Conservation (phyloP, 495 filamentous ascomycete species). For the Bacidia gigantensis region DNA sequence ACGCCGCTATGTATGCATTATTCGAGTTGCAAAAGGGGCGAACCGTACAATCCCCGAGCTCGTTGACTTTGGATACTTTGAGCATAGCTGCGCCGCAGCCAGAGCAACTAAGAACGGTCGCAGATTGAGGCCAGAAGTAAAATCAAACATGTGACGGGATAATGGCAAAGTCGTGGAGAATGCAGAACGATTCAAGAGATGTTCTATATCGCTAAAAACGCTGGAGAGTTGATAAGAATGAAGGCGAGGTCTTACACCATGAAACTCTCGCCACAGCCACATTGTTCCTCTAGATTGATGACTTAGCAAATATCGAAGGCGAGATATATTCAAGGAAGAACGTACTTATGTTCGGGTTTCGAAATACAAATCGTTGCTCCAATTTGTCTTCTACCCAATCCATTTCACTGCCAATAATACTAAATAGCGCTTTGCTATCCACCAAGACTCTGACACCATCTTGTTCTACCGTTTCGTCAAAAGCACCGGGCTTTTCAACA, state of each 20-base stretch:
- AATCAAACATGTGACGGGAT: too few species aligned
- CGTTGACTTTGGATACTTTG: too few species aligned
- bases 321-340: slow-evolving; percentile 21
- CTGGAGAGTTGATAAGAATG: background rate
- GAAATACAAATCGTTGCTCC: slow-evolving; percentile 79
- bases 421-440: slow-evolving; percentile 92
- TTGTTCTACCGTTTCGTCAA: slow-evolving; percentile 90
- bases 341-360: slow-evolving; percentile 97
- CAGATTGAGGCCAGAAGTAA: too few species aligned
- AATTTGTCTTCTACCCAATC: slow-evolving; percentile 96
- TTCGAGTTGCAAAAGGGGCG: too few species aligned
- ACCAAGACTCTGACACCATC: slow-evolving; percentile 93
- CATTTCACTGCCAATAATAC: slow-evolving; percentile 98
- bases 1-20: too few species aligned
- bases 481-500: slow-evolving; percentile 72
- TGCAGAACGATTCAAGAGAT: background rate
- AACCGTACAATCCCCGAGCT: too few species aligned
- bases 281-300: slow-evolving; percentile 67
- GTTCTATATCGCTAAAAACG: background rate
- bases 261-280: slow-evolving; percentile 94
- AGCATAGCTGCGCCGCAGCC: too few species aligned
- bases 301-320: too few species aligned
- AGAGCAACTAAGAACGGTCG: too few species aligned
- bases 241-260: slow-evolving; percentile 45
- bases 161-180: too few species aligned